A percentile compares a stretch with the other conserved stretches of the same genome.
Evolutionary conservation across 2,329 filamentous ascomycete genomes (phyloP).

Genomic region (Neopestalotiopsis sp.): DNA sequence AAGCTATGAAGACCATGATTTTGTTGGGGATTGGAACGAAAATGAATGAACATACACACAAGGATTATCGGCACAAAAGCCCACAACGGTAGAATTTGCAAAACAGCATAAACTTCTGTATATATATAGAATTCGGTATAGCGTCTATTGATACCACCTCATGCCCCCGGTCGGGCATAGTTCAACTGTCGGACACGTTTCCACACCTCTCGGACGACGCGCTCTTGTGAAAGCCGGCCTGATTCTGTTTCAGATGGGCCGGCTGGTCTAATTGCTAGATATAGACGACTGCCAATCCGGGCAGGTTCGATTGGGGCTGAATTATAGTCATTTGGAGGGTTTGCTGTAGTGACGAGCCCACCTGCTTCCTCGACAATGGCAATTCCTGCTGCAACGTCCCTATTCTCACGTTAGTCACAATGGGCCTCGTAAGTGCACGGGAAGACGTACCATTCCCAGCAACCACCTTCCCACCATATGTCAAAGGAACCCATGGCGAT

Average conservation of each 20-base stretch:
- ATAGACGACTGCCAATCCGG: slow-evolving; percentile 70
- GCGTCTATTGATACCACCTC: background rate
- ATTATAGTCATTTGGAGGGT: slow-evolving; percentile 65
- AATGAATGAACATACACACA: background rate
- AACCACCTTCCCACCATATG: slow-evolving; percentile 84
- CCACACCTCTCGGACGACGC: slow-evolving; percentile 77
- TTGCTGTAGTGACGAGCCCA: slow-evolving; percentile 75
- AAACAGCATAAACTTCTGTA: background rate
- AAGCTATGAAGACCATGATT: slow-evolving; percentile 27
- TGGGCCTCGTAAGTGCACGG: background rate
- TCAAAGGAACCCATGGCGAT: slow-evolving; percentile 77
- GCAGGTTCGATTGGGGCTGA: slow-evolving; percentile 64
- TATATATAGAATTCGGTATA: slow-evolving; percentile 9
- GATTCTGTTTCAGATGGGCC: slow-evolving; percentile 66
- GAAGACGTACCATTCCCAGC: slow-evolving; percentile 70
- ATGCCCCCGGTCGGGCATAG: slow-evolving; percentile 67
- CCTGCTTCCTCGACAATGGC: slow-evolving; percentile 77
- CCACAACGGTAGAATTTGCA: background rate
- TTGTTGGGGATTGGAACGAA: background rate
- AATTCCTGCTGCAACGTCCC: slow-evolving; percentile 78
- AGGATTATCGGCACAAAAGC: no score
- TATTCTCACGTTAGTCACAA: background rate
- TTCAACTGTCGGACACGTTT: slow-evolving; percentile 69
- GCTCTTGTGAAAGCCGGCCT: slow-evolving; percentile 70
- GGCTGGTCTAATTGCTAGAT: slow-evolving; percentile 74